phyloP scores from a whole-genome alignment of 2,329 filamentous ascomycete genomes.

The Dactylonectria estremocensis region DNA sequence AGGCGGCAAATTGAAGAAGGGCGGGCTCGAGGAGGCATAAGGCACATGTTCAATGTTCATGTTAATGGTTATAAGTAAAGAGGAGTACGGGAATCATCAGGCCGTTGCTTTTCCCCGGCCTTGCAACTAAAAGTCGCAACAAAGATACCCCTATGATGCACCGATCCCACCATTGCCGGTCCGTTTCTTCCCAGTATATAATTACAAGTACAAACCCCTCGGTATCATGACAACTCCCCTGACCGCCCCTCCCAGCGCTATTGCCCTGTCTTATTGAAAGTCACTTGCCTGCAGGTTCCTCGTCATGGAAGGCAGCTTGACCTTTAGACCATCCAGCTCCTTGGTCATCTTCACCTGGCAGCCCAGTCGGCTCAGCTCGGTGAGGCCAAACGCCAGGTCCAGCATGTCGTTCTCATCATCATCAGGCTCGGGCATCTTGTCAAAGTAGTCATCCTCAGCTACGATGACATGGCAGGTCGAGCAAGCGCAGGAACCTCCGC shows the following conservation, averaged over 20 bases:
- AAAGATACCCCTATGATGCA: conserved; percentile 52
- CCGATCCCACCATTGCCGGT: conserved; percentile 42
- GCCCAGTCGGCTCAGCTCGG: conserved; percentile 86
- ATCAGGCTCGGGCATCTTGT: conserved; percentile 83
- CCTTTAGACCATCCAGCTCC: conserved; percentile 87
- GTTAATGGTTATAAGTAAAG: conserved; percentile 38
- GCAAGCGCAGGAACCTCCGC: conserved; percentile 93
- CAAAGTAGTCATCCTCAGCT: conserved; percentile 79
- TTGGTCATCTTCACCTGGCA: conserved; percentile 95
- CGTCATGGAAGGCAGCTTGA: conserved; percentile 93
- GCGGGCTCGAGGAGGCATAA: conserved; percentile 71
- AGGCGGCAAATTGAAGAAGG: conserved; percentile 72
- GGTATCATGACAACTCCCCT: conserved; percentile 39
- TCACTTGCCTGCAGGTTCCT: conserved; percentile 96
- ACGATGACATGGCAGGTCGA: conserved; percentile 95
- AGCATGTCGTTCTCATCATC: conserved; percentile 93
- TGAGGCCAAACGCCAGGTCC: conserved; percentile 90
- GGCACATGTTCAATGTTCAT: conserved; percentile 27
- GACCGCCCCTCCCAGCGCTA: conserved; percentile 15
- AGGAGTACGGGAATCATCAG: conserved; percentile 50
- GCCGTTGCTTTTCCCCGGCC: conserved; percentile 45
- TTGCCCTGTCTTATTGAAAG: conserved; percentile 67
- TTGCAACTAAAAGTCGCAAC: conserved; percentile 47
- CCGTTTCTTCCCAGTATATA: conserved; percentile 45
- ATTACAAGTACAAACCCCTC: conserved; percentile 47